These are phyloP conservation scores for Falciphora oryzae DNA, from an alignment of 2,329 filamentous ascomycete genomes.

Conservation along the genomic window DNA sequence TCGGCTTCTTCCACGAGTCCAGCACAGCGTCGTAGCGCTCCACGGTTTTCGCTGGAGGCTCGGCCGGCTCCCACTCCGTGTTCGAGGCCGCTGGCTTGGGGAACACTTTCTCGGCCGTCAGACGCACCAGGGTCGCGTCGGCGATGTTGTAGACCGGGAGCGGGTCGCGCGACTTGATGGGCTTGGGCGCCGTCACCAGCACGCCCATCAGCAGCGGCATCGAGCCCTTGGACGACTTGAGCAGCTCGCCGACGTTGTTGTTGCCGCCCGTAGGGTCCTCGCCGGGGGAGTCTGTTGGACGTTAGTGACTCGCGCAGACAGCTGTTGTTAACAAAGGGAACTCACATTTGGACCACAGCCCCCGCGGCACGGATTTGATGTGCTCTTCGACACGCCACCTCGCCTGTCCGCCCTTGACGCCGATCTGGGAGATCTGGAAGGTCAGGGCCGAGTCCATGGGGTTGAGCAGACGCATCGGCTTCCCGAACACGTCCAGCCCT, in stretches of 20 bases:
- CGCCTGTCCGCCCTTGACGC: neutral
- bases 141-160: conserved; percentile 2
- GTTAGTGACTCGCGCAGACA: neutral
- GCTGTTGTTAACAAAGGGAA: neutral
- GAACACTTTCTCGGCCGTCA: neutral
- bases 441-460: neutral
- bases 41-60: neutral
- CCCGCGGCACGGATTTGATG: neutral
- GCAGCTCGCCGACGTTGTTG: conserved; percentile 2
- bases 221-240: conserved; percentile 1
- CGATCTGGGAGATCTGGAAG: neutral
- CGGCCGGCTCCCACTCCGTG: neutral
- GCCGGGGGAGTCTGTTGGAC: neutral
- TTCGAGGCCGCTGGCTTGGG: neutral
- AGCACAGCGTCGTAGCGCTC: neutral
- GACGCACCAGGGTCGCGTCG: neutral
- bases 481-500: conserved; percentile 1
- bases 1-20: neutral
- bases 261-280: neutral
- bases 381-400: neutral
- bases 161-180: neutral
- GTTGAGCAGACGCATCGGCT: conserved; percentile 3
- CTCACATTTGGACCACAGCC: conserved; percentile 3
- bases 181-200: conserved; percentile 1
- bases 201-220: conserved; percentile 5